Evolutionary conservation across 2,329 filamentous ascomycete species (phyloP).

Genomic region (Alternaria novae-zelandiae): DNA sequence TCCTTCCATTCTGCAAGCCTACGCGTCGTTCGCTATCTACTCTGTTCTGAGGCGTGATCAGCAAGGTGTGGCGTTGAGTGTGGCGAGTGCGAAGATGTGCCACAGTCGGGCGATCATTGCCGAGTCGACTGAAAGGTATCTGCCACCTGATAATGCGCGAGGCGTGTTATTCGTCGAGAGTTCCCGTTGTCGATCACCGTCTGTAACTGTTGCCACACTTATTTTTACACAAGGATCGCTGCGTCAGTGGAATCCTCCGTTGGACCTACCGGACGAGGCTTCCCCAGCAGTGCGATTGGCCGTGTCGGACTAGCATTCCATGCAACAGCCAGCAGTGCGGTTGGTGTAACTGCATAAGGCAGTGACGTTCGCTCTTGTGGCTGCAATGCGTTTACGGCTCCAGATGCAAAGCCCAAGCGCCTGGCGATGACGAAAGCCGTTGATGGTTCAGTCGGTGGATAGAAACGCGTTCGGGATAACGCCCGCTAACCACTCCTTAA

Average conservation of each 20-base stretch:
- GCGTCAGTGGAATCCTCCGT: constrained; percentile 24
- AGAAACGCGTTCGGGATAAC: constrained; percentile 29
- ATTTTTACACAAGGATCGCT: constrained; percentile 31
- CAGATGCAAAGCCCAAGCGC: constrained; percentile 20
- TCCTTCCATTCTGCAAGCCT: constrained; percentile 21
- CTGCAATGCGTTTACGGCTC: constrained; percentile 9
- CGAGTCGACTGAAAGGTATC: constrained; percentile 19
- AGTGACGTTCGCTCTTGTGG: constrained; percentile 2
- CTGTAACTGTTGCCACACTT: constrained; percentile 40
- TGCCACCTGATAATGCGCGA: constrained; percentile 40
- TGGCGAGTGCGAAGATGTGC: constrained; percentile 20
- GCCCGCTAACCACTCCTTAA: constrained; percentile 46
- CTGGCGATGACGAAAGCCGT: constrained; percentile 29
- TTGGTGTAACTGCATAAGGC: constrained; percentile 12
- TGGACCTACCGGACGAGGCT: constrained; percentile 14
- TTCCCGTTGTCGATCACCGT: constrained; percentile 19
- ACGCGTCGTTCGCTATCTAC: constrained; percentile 26
- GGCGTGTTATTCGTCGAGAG: constrained; percentile 25
- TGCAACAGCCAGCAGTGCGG: constrained; percentile 13
- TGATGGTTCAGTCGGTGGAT: constrained; percentile 18
- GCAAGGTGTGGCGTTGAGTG: constrained; percentile 8
- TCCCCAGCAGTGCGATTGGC: constrained; percentile 22
- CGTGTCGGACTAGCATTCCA: constrained; percentile 2
- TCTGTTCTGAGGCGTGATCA: constrained; percentile 9
- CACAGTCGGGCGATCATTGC: constrained; percentile 29